phyloP scores from a whole-genome alignment of 2,329 filamentous ascomycete genomes.

The Didymosphaeria variabile region DNA sequence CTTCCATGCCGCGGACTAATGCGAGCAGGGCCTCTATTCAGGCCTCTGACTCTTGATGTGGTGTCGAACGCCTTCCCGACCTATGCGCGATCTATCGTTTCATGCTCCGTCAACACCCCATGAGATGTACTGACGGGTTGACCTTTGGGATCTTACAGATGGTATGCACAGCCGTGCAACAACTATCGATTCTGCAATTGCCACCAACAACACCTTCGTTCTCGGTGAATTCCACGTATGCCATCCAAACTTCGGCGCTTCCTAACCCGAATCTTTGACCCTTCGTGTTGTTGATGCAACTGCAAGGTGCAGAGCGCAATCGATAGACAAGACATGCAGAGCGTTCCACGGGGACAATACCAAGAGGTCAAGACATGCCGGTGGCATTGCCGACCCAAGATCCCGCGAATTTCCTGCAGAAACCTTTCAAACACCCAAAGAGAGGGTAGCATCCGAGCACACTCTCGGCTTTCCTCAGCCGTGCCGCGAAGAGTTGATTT shows the following conservation, averaged over 20 bases:
- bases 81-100: not conserved
- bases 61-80: not conserved
- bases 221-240: not conserved
- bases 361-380: slow-evolving; percentile 3
- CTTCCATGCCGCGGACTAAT: not conserved
- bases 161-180: not conserved
- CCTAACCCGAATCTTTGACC: not conserved
- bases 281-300: not conserved
- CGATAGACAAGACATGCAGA: not conserved
- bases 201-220: not conserved
- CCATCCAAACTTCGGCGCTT: not conserved
- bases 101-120: not conserved
- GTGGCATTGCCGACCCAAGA: slow-evolving; percentile 11
- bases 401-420: slow-evolving; percentile 3
- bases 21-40: not conserved
- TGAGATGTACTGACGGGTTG: not conserved
- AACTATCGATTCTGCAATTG: not conserved
- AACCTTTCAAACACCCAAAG: not conserved
- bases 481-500: not conserved
- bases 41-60: not conserved
- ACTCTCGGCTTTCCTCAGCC: not conserved
- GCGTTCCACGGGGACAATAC: not conserved
- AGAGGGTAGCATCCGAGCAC: not conserved
- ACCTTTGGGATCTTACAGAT: not conserved
- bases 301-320: not conserved